phyloP scores from a whole-genome alignment of 176 grass and related monocot genomes.

The Tillandsia fasciculata region DNA sequence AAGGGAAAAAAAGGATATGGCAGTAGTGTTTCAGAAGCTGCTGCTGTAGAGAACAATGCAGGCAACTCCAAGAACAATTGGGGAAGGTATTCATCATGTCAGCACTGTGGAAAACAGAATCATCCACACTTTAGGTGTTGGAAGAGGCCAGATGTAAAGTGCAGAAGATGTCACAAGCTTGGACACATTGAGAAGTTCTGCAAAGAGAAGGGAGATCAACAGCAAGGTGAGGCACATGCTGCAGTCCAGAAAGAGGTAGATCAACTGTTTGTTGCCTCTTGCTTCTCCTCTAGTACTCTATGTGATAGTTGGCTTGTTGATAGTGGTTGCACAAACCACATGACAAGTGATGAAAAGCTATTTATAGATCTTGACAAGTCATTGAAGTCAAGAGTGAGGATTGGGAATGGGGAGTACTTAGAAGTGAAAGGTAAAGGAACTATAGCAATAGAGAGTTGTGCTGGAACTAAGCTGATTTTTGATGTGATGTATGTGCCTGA shows the following conservation, averaged over 20 bases:
- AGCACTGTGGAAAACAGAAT: neutral
- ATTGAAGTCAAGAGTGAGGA: neutral
- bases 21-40: neutral
- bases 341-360: neutral
- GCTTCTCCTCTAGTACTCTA: neutral
- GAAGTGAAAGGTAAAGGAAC: neutral
- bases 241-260: neutral
- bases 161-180: neutral
- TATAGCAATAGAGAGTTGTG: neutral
- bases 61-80: neutral
- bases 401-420: neutral
- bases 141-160: neutral
- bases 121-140: neutral
- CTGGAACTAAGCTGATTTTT: neutral
- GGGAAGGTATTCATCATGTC: neutral
- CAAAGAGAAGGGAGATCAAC: neutral
- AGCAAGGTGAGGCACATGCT: neutral
- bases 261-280: neutral
- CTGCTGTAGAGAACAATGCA: neutral
- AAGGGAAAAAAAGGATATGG: neutral
- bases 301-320: neutral
- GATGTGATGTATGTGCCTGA: neutral
- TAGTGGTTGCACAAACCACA: too few relatives aligned
- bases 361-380: neutral
- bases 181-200: neutral